Evolutionary conservation across 495 filamentous ascomycete species (phyloP).

Genomic region (Penicillium longicatenatum): DNA sequence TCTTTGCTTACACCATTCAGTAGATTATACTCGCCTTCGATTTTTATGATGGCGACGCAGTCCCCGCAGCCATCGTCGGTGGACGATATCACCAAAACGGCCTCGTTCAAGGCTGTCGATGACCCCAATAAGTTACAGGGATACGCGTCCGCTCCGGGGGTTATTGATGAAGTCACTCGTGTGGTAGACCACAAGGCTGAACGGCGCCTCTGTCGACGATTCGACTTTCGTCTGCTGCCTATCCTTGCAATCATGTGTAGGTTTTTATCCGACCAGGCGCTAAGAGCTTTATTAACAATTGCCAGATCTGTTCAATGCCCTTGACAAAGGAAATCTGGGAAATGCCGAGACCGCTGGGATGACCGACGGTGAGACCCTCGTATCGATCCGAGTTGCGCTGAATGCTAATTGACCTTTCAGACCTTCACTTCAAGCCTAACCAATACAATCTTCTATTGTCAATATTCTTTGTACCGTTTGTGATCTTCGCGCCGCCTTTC

Average conservation of each 20-base stretch:
- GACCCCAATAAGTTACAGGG: constrained; percentile 31
- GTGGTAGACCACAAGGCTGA: constrained; percentile 55
- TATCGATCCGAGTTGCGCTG: neutral
- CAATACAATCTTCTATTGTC: constrained; percentile 70
- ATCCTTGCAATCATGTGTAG: constrained; percentile 64
- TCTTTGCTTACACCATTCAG: neutral
- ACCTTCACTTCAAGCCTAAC: constrained; percentile 55
- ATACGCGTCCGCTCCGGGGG: constrained; percentile 32
- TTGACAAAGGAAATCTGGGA: constrained; percentile 66
- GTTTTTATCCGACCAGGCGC: constrained; percentile 12
- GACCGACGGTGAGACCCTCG: constrained; percentile 38
- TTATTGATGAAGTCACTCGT: constrained; percentile 38
- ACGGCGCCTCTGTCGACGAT: constrained; percentile 60
- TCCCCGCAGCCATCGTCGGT: constrained; percentile 12
- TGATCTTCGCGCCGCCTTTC: constrained; percentile 62
- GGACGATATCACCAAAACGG: constrained; percentile 26
- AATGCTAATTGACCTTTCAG: constrained; percentile 25
- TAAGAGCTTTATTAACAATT: neutral
- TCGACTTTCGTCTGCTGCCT: constrained; percentile 64
- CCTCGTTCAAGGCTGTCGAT: constrained; percentile 22
- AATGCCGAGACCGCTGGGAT: constrained; percentile 69
- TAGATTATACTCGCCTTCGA: neutral
- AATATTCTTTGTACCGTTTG: constrained; percentile 75
- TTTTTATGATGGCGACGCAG: constrained; percentile 15
- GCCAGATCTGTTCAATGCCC: constrained; percentile 57